Base-by-base conservation (phyloP, 768 basidiomycete genomes). In the Xerocomellus chrysenteron region DNA sequence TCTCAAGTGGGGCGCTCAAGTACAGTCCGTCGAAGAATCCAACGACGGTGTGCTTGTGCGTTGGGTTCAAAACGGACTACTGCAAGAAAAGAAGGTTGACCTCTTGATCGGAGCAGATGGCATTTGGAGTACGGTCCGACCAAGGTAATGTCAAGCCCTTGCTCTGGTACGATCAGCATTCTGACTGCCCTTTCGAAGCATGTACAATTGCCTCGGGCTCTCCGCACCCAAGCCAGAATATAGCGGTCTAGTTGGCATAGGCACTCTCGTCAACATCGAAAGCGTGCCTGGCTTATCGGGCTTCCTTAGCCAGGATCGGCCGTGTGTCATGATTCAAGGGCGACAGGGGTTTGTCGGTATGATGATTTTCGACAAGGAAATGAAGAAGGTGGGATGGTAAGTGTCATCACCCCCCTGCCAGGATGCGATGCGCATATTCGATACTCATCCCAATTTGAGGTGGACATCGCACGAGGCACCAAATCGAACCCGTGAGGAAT, bases 61-160 rank as follows among this genome's bases (percentile, higher is more conserved):
- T 55, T 71, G 69, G 69, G 16, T 30, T 13, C 61, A 70, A 57
- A 46, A 54, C 8, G 68, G 60, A 39, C 28, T 46, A 17, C 9
- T 14, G 13, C 53, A 68, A 40, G 57, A 68, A 51, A 66, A 55
- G 57, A 66, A 63, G 57, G 69, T 54, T n/a, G 71, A 72, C 52
- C 67, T 71, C 16, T 49, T 71, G 41, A 56, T 70, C 19, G 70
- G 69, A 37, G 70, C 69, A 35, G 70, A 72, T 28, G 67, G 68
- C 5, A 68, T 72, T 17, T 73, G 70, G 71, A 69, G 70, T 30
- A 58, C 47, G 10, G 69, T 65, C 17, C 63, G 67, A 39, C 45
- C 63, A 28, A 69, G 58, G 69, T 67, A 54, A 54, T 14, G 19
- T 28, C 28, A 8, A 26, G 6, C 16, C 35, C 13, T 9, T 47